phyloP scores from a whole-genome alignment of 2,329 filamentous ascomycete species.

The Hypoxylon sp. region DNA sequence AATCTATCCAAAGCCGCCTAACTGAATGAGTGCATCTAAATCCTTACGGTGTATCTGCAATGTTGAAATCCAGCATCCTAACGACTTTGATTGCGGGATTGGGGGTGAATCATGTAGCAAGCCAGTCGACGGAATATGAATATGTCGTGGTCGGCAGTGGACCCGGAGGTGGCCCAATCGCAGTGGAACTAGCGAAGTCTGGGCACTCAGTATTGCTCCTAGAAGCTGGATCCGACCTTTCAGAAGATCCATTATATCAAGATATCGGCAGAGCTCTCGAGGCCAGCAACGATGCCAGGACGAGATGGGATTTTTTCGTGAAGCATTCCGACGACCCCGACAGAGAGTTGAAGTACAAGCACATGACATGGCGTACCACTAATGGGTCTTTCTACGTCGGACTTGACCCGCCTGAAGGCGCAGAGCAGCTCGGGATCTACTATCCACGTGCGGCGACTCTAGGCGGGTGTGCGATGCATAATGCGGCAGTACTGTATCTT shows the following conservation, averaged over 20 bases:
- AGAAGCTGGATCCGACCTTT: constrained; percentile 66
- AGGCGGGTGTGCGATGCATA: constrained; percentile 43
- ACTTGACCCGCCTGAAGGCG: constrained; percentile 59
- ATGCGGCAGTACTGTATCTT: constrained; percentile 47
- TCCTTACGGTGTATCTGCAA: not conserved
- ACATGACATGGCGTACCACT: constrained; percentile 63
- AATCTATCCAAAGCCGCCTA: too few species aligned
- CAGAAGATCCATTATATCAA: constrained; percentile 49
- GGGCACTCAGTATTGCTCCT: constrained; percentile 68
- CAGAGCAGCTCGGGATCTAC: constrained; percentile 61
- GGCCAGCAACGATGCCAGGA: constrained; percentile 61
- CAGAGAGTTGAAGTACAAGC: constrained; percentile 63
- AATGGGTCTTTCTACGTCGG: constrained; percentile 62
- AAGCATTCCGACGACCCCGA: constrained; percentile 64
- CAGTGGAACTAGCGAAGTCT: constrained; percentile 65
- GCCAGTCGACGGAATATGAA: constrained; percentile 55
- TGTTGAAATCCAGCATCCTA: constrained; percentile 13
- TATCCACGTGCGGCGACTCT: constrained; percentile 65
- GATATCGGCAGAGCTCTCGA: constrained; percentile 16
- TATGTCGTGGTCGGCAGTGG: constrained; percentile 70
- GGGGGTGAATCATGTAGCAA: constrained; percentile 8
- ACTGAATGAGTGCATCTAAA: too few species aligned
- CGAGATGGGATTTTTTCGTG: constrained; percentile 69
- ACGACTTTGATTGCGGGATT: constrained; percentile 4
- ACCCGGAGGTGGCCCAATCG: constrained; percentile 65